These are phyloP conservation scores for Tricladium varicosporioides DNA, from an alignment of 2,329 filamentous ascomycete species.

Conservation along the genomic window DNA sequence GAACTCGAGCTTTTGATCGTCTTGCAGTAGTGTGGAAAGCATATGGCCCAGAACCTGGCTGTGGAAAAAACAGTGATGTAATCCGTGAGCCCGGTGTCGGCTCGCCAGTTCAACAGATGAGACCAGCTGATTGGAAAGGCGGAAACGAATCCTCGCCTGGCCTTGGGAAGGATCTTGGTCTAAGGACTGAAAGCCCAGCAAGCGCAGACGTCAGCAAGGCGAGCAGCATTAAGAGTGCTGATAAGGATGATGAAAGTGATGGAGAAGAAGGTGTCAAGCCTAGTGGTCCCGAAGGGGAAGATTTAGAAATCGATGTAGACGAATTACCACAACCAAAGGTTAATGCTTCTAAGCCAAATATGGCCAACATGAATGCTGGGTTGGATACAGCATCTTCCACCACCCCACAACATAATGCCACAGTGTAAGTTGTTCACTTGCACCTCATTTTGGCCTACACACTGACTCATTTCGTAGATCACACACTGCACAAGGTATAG, in stretches of 20 bases:
- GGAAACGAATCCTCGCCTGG: conserved; percentile 45
- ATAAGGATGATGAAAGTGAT: conserved; percentile 19
- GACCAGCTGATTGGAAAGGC: conserved; percentile 71
- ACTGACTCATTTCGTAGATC: conserved; percentile 2
- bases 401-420: conserved; percentile 21
- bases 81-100: conserved; percentile 65
- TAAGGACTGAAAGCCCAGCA: conserved; percentile 62
- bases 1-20: conserved; percentile 75
- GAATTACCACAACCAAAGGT: conserved; percentile 22
- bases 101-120: conserved; percentile 67
- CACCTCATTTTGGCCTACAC: background rate
- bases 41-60: conserved; percentile 30
- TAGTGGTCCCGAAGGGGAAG: conserved; percentile 30
- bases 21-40: conserved; percentile 81
- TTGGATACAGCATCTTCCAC: conserved; percentile 32
- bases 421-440: conserved; percentile 16
- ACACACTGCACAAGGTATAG: background rate
- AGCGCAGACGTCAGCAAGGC: conserved; percentile 70
- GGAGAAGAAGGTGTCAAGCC: conserved; percentile 26
- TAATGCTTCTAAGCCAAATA: conserved; percentile 19
- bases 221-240: conserved; percentile 58
- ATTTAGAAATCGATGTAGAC: conserved; percentile 24
- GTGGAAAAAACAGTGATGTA: conserved; percentile 37
- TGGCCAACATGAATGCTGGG: conserved; percentile 24
- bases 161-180: conserved; percentile 63